Percentiles rank a stretch among this genome's conserved stretches.
phyloP scores from a whole-genome alignment of 1,284 basidiomycete genomes.

The Sanghuangporus weigelae region DNA sequence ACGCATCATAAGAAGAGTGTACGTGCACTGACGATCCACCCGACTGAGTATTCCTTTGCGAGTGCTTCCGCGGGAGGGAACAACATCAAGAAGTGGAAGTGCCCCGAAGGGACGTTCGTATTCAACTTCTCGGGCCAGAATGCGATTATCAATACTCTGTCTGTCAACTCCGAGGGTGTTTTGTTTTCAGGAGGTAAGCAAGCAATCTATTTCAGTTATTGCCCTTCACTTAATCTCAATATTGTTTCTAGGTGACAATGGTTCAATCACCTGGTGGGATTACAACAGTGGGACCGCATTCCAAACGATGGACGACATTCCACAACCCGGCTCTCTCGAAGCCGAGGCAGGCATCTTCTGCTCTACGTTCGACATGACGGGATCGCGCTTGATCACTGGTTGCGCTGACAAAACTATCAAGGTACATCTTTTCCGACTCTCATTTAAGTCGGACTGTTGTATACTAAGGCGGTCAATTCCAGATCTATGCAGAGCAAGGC shows the following conservation, averaged over 20 bases:
- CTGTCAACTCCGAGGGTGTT: conserved; percentile 93
- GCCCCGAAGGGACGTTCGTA: conserved; percentile 91
- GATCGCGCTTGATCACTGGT: conserved; percentile 92
- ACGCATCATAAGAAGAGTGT: conserved; percentile 99
- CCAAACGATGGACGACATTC: conserved; percentile 90
- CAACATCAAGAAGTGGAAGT: conserved; percentile 99
- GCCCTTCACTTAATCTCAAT: neutral
- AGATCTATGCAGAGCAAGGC: conserved; percentile 51
- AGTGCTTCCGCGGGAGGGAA: conserved; percentile 93
- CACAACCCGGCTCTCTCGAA: conserved; percentile 95
- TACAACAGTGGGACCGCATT: conserved; percentile 93
- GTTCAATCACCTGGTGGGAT: conserved; percentile 88
- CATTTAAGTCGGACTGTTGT: neutral
- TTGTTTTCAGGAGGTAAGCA: conserved; percentile 89
- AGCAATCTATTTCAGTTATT: neutral
- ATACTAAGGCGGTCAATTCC: conserved; percentile 3
- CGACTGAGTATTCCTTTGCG: conserved; percentile 94
- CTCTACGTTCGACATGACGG: conserved; percentile 94
- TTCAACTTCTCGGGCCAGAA: conserved; percentile 96
- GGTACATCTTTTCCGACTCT: conserved; percentile 34
- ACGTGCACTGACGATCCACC: conserved; percentile 88
- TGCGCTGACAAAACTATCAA: conserved; percentile 99
- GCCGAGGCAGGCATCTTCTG: conserved; percentile 95
- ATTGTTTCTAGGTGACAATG: conserved; percentile 69
- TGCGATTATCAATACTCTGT: conserved; percentile 94